Percentiles rank a stretch among this genome's conserved stretches.
phyloP scores from a whole-genome alignment of 2,329 filamentous ascomycete species.

The Moelleriella libera region DNA sequence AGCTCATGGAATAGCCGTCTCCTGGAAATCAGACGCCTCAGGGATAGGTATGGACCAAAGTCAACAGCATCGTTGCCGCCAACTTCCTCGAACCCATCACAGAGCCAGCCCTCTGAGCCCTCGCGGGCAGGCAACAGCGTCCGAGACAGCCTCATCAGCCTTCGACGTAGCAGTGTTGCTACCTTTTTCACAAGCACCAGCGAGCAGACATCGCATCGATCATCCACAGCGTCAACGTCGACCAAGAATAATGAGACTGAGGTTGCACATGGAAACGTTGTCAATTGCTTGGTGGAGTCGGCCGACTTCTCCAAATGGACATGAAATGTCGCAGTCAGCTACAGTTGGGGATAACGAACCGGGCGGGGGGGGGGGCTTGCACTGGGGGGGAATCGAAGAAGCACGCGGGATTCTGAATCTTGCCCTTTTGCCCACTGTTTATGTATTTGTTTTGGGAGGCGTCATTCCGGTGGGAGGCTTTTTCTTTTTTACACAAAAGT shows the following conservation, averaged over 20 bases:
- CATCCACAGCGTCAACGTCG: slow-evolving; percentile 39
- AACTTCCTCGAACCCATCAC: slow-evolving; percentile 12
- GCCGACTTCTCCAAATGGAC: slow-evolving; percentile 26
- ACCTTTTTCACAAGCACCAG: slow-evolving; percentile 47
- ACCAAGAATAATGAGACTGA: slow-evolving; percentile 42
- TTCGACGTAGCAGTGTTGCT: slow-evolving; percentile 49
- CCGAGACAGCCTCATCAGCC: slow-evolving; percentile 45
- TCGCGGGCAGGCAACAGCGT: slow-evolving; percentile 17
- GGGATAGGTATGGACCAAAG: slow-evolving; percentile 49
- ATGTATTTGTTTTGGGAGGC: neutral
- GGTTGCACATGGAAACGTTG: slow-evolving; percentile 16
- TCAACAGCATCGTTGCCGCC: slow-evolving; percentile 9
- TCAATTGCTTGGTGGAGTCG: slow-evolving; percentile 19
- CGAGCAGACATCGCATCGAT: slow-evolving; percentile 43
- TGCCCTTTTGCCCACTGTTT: neutral
- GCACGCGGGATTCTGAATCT: neutral
- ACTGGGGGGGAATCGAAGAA: no score
- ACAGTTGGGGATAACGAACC: no score
- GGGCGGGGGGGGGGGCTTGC: no score
- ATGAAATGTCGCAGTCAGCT: slow-evolving; percentile 3
- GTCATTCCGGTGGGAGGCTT: neutral
- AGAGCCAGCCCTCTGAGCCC: slow-evolving; percentile 5
- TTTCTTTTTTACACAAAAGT: slow-evolving; percentile 1
- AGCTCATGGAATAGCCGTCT: slow-evolving; percentile 84
- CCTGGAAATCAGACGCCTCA: slow-evolving; percentile 68